Conservation (phyloP, 1,139 yeast genomes). For the Yamadazyma diddensiae region DNA sequence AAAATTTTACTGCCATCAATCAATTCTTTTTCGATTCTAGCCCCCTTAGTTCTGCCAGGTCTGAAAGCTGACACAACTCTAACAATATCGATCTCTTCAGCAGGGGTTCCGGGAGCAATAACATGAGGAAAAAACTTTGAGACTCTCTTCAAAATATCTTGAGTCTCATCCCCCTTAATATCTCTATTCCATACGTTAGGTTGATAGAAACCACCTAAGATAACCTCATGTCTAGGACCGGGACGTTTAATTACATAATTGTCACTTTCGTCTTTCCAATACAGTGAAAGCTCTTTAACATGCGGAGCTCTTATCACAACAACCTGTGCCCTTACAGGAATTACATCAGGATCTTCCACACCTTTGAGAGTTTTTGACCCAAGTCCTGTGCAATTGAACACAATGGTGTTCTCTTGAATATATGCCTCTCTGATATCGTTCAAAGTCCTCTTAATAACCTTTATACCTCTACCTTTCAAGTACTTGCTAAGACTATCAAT, state of each 20-base stretch:
- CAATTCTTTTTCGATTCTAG: slow-evolving; percentile 52
- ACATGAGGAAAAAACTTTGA: slow-evolving; percentile 53
- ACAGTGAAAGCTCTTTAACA: slow-evolving; percentile 33
- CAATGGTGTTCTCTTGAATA: slow-evolving; percentile 27
- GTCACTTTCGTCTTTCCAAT: slow-evolving; percentile 45
- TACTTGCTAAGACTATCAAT: slow-evolving; percentile 12
- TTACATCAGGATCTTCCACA: slow-evolving; percentile 48
- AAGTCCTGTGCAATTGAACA: slow-evolving; percentile 65
- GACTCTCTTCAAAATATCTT: slow-evolving; percentile 56
- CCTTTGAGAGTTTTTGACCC: slow-evolving; percentile 56
- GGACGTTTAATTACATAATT: slow-evolving; percentile 9
- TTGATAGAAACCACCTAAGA: slow-evolving; percentile 68
- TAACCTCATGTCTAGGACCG: slow-evolving; percentile 41
- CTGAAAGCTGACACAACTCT: slow-evolving; percentile 67
- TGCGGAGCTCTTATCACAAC: slow-evolving; percentile 54
- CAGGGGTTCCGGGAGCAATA: slow-evolving; percentile 18
- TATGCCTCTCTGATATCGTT: slow-evolving; percentile 10
- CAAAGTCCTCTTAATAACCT: slow-evolving; percentile 9
- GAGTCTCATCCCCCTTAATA: slow-evolving; percentile 51
- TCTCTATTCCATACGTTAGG: slow-evolving; percentile 55
- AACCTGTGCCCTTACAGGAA: slow-evolving; percentile 65
- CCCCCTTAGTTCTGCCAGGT: slow-evolving; percentile 70
- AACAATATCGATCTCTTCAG: slow-evolving; percentile 35
- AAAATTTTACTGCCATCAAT: slow-evolving; percentile 26
- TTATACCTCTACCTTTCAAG: slow-evolving; percentile 14